phyloP scores from a whole-genome alignment of 495 filamentous ascomycete genomes.

The Parathielavia hyrcaniae region DNA sequence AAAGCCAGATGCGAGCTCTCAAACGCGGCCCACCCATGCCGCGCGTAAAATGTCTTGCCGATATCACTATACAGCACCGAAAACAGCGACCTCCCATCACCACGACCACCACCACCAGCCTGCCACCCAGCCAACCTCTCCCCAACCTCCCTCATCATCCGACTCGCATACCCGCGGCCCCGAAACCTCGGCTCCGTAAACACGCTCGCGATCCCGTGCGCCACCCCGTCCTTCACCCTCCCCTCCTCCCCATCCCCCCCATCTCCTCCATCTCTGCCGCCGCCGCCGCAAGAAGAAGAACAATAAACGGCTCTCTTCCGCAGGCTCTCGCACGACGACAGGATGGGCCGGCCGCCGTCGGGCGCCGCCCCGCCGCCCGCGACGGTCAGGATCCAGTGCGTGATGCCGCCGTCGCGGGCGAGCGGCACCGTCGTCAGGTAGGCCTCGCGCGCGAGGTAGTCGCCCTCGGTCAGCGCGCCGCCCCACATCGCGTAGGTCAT shows the following conservation, averaged over 20 bases:
- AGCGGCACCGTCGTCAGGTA: slow-evolving; percentile 61
- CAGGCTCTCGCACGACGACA: slow-evolving; percentile 78
- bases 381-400: slow-evolving; percentile 81
- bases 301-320: slow-evolving; percentile 59
- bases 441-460: slow-evolving; percentile 74
- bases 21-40: slow-evolving; percentile 72
- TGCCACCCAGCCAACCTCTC: slow-evolving; percentile 33
- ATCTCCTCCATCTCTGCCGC: slow-evolving; percentile 36
- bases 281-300: slow-evolving; percentile 14
- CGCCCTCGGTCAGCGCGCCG: slow-evolving; percentile 53
- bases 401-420: slow-evolving; percentile 66
- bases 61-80: slow-evolving; percentile 90
- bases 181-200: slow-evolving; percentile 69
- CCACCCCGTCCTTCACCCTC: slow-evolving; percentile 57
- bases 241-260: slow-evolving; percentile 48
- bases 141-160: slow-evolving; percentile 52
- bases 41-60: slow-evolving; percentile 84
- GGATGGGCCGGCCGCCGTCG: slow-evolving; percentile 53
- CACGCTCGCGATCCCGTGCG: slow-evolving; percentile 80
- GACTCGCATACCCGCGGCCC: slow-evolving; percentile 69
- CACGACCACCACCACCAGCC: slow-evolving; percentile 27
- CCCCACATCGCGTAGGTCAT: slow-evolving; percentile 70
- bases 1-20: slow-evolving; percentile 64
- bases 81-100: slow-evolving; percentile 43
- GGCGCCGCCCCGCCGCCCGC: slow-evolving; percentile 35